These are phyloP conservation scores for Vigna trinervia DNA, from an alignment of 306 rosid species.

Conservation along the genomic window DNA sequence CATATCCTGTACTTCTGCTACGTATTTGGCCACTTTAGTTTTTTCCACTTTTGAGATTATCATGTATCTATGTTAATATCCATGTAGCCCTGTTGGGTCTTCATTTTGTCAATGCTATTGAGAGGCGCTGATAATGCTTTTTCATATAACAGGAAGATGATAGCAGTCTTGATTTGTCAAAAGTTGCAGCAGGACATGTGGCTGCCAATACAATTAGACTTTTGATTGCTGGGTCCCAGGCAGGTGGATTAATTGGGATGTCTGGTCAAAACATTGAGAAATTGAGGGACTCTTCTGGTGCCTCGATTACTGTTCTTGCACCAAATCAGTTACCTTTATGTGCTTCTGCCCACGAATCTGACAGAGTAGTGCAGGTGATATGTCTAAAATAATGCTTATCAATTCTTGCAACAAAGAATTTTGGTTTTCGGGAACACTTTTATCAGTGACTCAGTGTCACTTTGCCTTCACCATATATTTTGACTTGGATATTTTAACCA, in stretches of 20 bases:
- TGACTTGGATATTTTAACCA: conserved; percentile 22
- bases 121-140: conserved; percentile 26
- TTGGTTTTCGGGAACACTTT: conserved; percentile 1
- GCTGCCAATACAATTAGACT: conserved; percentile 95
- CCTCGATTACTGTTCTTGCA: conserved; percentile 75
- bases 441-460: neutral
- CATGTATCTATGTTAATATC: conserved; percentile 25
- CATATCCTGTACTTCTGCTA: neutral
- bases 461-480: conserved; percentile 10
- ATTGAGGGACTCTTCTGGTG: conserved; percentile 88
- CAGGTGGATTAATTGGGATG: conserved; percentile 89
- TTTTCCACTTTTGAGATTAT: conserved; percentile 24
- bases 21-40: neutral
- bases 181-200: conserved; percentile 80
- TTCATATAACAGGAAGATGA: conserved; percentile 77
- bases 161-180: conserved; percentile 62
- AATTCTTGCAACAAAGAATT: neutral
- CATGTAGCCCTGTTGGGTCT: conserved; percentile 24
- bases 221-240: conserved; percentile 96
- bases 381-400: conserved; percentile 33
- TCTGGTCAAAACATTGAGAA: conserved; percentile 95
- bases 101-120: conserved; percentile 3
- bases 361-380: conserved; percentile 90
- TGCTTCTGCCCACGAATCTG: conserved; percentile 98
- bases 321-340: conserved; percentile 89